Evolutionary conservation across 139 green algal species (phyloP).

Genomic region (Asterochloris sp.): DNA sequence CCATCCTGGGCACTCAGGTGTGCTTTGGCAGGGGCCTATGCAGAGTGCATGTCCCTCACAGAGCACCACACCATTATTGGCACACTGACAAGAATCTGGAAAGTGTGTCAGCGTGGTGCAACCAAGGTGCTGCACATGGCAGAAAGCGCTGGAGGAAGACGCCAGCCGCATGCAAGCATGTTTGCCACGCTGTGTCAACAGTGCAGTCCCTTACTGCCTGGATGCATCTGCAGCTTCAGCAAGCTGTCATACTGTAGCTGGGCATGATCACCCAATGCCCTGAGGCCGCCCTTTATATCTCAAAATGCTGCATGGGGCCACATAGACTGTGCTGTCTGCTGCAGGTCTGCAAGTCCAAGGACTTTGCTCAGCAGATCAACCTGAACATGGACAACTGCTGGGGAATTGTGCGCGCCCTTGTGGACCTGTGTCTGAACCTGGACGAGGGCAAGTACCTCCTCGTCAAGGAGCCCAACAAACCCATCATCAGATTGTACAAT

Average conservation of each 20-base stretch:
- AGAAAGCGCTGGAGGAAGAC: too few relatives aligned
- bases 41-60: neutral
- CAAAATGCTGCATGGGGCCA: neutral
- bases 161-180: too few relatives aligned
- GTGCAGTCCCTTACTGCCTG: too few relatives aligned
- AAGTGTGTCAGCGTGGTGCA: too few relatives aligned
- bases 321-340: neutral
- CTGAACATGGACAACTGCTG: constrained; percentile 95
- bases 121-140: too few relatives aligned
- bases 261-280: neutral
- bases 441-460: constrained; percentile 84
- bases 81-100: too few relatives aligned
- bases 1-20: constrained; percentile 83
- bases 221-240: neutral
- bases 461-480: constrained; percentile 95
- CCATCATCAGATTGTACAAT: constrained; percentile 79
- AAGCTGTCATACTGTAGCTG: neutral
- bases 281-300: neutral
- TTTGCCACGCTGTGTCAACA: too few relatives aligned
- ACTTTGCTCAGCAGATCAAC: constrained; percentile 92
- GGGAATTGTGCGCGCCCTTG: constrained; percentile 88
- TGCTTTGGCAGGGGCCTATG: neutral
- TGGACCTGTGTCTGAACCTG: constrained; percentile 82
- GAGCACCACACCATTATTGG: too few relatives aligned
- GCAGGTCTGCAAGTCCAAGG: constrained; percentile 80